phyloP scores from a whole-genome alignment of 1,139 yeast genomes.

The Saccharomyces pastorianus region DNA sequence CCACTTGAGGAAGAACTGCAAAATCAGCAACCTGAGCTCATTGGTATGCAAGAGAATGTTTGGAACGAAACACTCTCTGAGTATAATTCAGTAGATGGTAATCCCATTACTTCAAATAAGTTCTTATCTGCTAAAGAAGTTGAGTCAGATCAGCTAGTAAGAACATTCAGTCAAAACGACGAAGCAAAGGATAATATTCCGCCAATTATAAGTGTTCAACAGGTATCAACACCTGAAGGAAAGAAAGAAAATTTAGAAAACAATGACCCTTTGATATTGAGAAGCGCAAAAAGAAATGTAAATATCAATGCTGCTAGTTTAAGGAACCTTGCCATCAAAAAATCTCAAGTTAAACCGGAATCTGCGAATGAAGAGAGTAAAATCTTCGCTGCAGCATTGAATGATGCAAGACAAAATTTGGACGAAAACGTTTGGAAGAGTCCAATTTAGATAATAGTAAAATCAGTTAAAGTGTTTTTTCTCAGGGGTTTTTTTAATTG shows the following conservation, averaged over 20 bases:
- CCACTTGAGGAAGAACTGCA: neutral
- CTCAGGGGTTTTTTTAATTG: neutral
- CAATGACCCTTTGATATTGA: neutral
- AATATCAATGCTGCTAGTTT: neutral
- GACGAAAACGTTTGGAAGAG: neutral
- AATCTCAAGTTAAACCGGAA: neutral
- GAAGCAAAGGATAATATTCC: neutral
- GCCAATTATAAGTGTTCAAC: neutral
- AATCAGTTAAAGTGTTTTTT: too few species aligned
- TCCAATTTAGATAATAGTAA: neutral
- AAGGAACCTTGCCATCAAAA: neutral
- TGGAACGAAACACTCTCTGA: neutral
- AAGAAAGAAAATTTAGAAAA: neutral
- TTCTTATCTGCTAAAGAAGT: constrained; percentile 2
- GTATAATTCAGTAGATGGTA: neutral
- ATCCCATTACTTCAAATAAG: constrained; percentile 7
- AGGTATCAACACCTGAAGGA: neutral
- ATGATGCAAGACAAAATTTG: neutral
- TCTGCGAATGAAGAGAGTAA: neutral
- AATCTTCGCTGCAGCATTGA: neutral
- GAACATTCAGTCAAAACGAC: neutral
- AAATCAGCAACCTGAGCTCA: neutral
- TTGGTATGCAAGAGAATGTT: neutral
- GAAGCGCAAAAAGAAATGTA: neutral
- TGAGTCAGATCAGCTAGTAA: neutral